phyloP scores from a whole-genome alignment of 768 basidiomycete genomes.

The Strobilomyces echinocephalus region DNA sequence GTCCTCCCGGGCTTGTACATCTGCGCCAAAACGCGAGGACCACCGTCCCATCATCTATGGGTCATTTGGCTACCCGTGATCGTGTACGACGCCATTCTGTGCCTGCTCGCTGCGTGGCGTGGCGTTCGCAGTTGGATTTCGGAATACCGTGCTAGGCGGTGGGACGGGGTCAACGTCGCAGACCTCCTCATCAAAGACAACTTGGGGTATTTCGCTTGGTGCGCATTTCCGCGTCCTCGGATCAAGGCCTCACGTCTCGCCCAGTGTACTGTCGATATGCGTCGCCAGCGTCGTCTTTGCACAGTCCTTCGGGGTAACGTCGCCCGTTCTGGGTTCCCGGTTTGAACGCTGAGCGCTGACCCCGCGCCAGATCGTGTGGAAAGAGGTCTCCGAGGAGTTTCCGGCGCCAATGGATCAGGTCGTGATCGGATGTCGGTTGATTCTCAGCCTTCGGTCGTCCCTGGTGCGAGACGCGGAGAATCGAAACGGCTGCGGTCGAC shows the following conservation, averaged over 20 bases:
- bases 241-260: neutral
- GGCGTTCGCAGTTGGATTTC: neutral
- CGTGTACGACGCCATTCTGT: constrained; percentile 7
- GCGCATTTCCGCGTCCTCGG: neutral
- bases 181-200: constrained; percentile 12
- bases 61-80: constrained; percentile 8
- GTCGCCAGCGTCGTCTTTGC: neutral
- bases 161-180: constrained; percentile 2
- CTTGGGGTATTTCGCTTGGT: constrained; percentile 16
- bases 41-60: neutral
- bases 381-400: constrained; percentile 2
- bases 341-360: neutral
- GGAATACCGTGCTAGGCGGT: neutral
- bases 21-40: neutral
- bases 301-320: constrained; percentile 4
- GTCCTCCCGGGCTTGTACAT: neutral
- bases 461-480: neutral
- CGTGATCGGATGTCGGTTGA: constrained; percentile 1
- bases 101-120: constrained; percentile 4
- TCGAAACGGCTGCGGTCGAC: neutral
- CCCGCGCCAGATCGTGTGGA: neutral
- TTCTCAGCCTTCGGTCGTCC: constrained; percentile 4
- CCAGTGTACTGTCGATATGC: constrained; percentile 13
- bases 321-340: neutral
- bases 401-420: neutral